Percentiles rank a stretch among this genome's conserved stretches.
These are phyloP conservation scores for Neopestalotiopsis rosae DNA, from an alignment of 2,329 filamentous ascomycete genomes.

Conservation along the genomic window DNA sequence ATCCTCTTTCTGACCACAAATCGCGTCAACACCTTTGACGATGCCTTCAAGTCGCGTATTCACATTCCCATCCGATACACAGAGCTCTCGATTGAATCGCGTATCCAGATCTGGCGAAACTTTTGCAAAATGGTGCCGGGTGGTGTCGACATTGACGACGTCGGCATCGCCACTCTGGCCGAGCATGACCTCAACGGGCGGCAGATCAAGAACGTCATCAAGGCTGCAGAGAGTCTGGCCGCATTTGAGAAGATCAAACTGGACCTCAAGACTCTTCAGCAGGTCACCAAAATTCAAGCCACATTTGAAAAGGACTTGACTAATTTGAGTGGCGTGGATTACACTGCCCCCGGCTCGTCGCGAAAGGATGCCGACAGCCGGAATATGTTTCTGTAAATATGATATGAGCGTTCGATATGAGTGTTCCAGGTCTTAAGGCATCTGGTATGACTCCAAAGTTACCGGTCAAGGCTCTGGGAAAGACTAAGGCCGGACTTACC, in stretches of 20 bases:
- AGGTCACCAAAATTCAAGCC: constrained; percentile 37
- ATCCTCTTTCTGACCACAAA: constrained; percentile 19
- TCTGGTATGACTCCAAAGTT: too few relatives aligned
- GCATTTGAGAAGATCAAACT: constrained; percentile 34
- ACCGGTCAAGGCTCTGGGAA: too few relatives aligned
- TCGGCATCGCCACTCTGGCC: constrained; percentile 25
- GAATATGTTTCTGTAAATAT: constrained; percentile 24
- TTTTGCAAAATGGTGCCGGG: constrained; percentile 32
- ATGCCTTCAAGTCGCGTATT: constrained; percentile 17
- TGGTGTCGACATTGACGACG: constrained; percentile 27
- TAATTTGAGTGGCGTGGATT: constrained; percentile 23
- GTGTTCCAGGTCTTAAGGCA: too few relatives aligned
- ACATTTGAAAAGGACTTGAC: constrained; percentile 36
- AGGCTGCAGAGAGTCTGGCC: constrained; percentile 37
- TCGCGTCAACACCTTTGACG: constrained; percentile 11
- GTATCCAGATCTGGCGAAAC: constrained; percentile 33
- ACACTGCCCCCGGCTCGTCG: constrained; percentile 25
- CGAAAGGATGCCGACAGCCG: constrained; percentile 20
- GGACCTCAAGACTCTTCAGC: constrained; percentile 32
- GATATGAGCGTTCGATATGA: not conserved
- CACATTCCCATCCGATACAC: constrained; percentile 17
- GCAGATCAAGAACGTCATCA: constrained; percentile 41
- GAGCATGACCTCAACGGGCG: constrained; percentile 35
- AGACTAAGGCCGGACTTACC: too few relatives aligned
- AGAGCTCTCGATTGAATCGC: constrained; percentile 18